Conservation (phyloP, 2,329 filamentous ascomycete species). For the Fusarium musae region DNA sequence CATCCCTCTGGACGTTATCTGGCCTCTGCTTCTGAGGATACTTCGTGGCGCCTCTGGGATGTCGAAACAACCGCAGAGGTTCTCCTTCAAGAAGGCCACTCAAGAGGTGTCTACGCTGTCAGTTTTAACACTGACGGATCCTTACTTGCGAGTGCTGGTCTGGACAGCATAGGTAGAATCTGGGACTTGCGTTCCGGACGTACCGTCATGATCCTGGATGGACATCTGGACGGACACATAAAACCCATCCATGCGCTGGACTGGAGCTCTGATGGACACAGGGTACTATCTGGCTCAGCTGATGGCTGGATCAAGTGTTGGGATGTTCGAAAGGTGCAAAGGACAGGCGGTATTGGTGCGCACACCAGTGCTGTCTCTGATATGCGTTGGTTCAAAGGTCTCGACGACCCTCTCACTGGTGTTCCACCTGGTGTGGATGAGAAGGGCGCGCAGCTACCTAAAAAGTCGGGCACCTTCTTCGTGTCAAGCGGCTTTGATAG, state of each 20-base stretch:
- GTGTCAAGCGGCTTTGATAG: conserved; percentile 93
- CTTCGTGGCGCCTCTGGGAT: conserved; percentile 97
- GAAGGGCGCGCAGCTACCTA: conserved; percentile 75
- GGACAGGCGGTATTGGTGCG: conserved; percentile 86
- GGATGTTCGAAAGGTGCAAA: conserved; percentile 91
- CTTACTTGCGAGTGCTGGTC: conserved; percentile 87
- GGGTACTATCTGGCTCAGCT: conserved; percentile 90
- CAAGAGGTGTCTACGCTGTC: conserved; percentile 89
- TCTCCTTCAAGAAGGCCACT: conserved; percentile 92
- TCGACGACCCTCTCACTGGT: conserved; percentile 76
- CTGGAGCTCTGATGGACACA: conserved; percentile 90
- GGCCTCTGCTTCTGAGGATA: conserved; percentile 94
- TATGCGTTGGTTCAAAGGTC: conserved; percentile 91
- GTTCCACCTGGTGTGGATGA: conserved; percentile 69
- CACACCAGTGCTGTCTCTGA: conserved; percentile 94
- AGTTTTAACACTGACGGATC: conserved; percentile 93
- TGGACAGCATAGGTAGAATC: conserved; percentile 93
- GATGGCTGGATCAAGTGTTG: conserved; percentile 98
- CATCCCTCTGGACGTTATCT: conserved; percentile 91
- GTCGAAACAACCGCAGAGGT: conserved; percentile 86
- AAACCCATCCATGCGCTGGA: conserved; percentile 93
- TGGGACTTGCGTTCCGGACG: conserved; percentile 95
- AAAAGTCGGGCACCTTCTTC: conserved; percentile 91
- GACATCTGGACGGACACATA: conserved; percentile 82
- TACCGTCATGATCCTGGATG: conserved; percentile 95